Evolutionary conservation across 2,329 filamentous ascomycete species (phyloP).

Genomic region (Colletotrichum eleusines): DNA sequence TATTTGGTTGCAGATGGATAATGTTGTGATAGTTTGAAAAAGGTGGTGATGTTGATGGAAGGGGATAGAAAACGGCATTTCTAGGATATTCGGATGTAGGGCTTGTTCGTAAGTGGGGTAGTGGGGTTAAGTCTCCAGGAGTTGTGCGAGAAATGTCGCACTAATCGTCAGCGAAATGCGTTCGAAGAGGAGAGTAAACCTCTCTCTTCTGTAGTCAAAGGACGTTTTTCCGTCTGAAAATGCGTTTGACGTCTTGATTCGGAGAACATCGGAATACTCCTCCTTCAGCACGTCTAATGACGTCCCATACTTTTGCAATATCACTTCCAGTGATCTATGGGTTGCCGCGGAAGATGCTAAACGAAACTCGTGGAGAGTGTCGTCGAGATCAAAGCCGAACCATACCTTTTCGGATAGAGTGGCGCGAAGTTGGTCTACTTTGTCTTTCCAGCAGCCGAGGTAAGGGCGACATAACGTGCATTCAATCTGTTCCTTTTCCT

Average conservation of each 20-base stretch:
- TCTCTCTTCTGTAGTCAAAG: conserved; percentile 55
- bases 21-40: too few relatives aligned
- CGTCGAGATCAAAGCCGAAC: conserved; percentile 62
- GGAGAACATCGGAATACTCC: conserved; percentile 52
- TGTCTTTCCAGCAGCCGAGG: too few relatives aligned
- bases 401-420: conserved; percentile 44
- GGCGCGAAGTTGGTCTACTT: too few relatives aligned
- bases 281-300: conserved; percentile 41
- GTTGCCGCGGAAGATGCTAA: conserved; percentile 54
- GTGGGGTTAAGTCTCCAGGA: conserved; percentile 47
- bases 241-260: conserved; percentile 51
- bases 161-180: conserved; percentile 45
- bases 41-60: too few relatives aligned
- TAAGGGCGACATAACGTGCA: too few relatives aligned
- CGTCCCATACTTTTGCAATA: conserved; percentile 44
- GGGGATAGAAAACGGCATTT: too few relatives aligned
- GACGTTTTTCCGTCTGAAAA: conserved; percentile 60
- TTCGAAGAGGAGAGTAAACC: conserved; percentile 52
- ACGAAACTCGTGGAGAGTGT: conserved; percentile 62
- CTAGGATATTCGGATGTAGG: too few relatives aligned
- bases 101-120: too few relatives aligned
- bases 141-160: conserved; percentile 41
- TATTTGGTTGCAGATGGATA: too few relatives aligned
- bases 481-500: too few relatives aligned
- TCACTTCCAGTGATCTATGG: conserved; percentile 47